These are phyloP conservation scores for Anethum foeniculum DNA, from an alignment of 140 eudicot genomes.

Conservation along the genomic window DNA sequence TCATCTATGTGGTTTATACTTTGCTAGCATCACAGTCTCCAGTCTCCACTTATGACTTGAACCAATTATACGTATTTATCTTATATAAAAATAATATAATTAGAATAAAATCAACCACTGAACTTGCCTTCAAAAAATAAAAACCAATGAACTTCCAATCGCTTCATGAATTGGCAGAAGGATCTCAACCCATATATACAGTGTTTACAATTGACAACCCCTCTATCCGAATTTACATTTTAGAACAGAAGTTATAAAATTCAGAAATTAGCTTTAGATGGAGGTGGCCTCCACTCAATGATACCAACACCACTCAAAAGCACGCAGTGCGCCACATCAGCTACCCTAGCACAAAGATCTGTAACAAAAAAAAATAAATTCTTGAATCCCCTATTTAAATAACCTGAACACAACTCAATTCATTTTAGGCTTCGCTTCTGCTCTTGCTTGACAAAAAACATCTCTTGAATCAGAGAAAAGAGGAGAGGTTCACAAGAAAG, in stretches of 20 bases:
- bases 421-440: not conserved
- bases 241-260: not conserved
- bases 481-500: not conserved
- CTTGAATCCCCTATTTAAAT: not conserved
- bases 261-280: not conserved
- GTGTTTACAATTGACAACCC: too few relatives aligned
- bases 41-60: not conserved
- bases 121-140: too few relatives aligned
- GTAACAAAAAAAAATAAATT: not conserved
- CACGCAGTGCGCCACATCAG: not conserved
- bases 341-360: not conserved
- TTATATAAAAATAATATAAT: not conserved
- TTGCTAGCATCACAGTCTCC: not conserved
- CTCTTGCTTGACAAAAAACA: not conserved
- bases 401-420: not conserved
- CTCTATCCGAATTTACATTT: too few relatives aligned
- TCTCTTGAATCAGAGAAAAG: not conserved
- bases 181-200: too few relatives aligned
- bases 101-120: constrained; percentile 14
- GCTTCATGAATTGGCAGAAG: not conserved
- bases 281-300: not conserved
- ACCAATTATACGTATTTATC: too few relatives aligned
- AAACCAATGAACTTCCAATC: not conserved
- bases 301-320: not conserved
- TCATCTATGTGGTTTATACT: too few relatives aligned